Percentiles rank a stretch among this genome's conserved stretches.
Conservation (phyloP, 148 eudicot genomes). For the Tetragonia tetragonoides region DNA sequence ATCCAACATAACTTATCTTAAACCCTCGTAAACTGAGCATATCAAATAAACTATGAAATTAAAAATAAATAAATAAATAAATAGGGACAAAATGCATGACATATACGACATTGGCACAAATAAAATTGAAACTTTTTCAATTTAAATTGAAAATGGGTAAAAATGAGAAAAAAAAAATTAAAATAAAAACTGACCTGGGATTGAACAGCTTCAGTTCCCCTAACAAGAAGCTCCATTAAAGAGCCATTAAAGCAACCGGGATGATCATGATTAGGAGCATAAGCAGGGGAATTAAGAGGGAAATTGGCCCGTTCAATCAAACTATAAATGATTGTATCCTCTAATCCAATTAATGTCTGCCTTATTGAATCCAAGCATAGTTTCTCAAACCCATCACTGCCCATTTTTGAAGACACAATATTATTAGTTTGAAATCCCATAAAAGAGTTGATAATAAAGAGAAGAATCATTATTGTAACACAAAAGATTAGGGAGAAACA, state of each 20-base stretch:
- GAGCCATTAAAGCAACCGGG: conserved; percentile 23
- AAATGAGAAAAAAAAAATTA: background rate
- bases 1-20: too few species aligned
- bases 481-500: conserved; percentile 9
- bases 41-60: background rate
- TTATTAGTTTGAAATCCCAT: background rate
- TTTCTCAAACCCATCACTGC: conserved; percentile 30
- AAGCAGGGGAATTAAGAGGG: conserved; percentile 56
- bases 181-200: conserved; percentile 45
- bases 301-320: conserved; percentile 65
- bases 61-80: background rate
- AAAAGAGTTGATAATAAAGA: background rate
- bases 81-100: background rate
- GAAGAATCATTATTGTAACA: background rate
- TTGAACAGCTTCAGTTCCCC: conserved; percentile 64
- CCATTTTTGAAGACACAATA: conserved; percentile 17
- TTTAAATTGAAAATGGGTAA: background rate
- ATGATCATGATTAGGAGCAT: conserved; percentile 11
- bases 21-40: too few species aligned
- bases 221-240: conserved; percentile 34
- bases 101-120: background rate
- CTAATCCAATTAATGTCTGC: conserved; percentile 54
- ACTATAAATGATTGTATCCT: conserved; percentile 70
- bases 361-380: conserved; percentile 49
- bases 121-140: too few species aligned